Conservation (phyloP, 129 eudicot species). For the Centaurea solstitialis region DNA sequence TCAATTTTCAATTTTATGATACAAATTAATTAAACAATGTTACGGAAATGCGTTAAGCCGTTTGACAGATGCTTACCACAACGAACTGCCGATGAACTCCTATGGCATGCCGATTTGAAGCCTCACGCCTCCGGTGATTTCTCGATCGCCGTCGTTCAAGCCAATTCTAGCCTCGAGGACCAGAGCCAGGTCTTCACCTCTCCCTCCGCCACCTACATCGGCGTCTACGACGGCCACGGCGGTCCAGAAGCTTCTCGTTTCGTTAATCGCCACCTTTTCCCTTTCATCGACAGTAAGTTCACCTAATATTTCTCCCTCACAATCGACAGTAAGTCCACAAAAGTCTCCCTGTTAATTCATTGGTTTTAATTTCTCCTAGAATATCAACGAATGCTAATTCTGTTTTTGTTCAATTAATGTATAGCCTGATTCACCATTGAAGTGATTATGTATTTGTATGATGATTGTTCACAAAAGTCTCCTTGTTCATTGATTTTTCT, state of each 20-base stretch:
- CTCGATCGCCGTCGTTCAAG: constrained; percentile 88
- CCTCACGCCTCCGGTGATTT: constrained; percentile 74
- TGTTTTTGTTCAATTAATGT: too few species aligned
- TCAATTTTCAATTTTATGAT: background rate
- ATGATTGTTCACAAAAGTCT: background rate
- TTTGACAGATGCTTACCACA: constrained; percentile 47
- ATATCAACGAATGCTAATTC: too few species aligned
- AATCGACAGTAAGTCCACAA: background rate
- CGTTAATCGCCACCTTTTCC: constrained; percentile 63
- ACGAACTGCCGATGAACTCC: constrained; percentile 46
- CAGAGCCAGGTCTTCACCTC: constrained; percentile 66
- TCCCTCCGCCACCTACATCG: constrained; percentile 68
- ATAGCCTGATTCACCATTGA: too few species aligned
- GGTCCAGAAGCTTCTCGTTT: constrained; percentile 75
- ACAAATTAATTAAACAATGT: constrained; percentile 34
- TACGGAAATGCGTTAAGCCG: constrained; percentile 42
- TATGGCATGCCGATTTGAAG: constrained; percentile 67
- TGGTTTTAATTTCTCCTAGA: too few species aligned
- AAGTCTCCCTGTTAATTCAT: too few species aligned
- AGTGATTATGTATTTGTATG: too few species aligned
- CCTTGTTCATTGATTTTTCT: background rate
- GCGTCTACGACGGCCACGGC: constrained; percentile 80
- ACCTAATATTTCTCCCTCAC: background rate
- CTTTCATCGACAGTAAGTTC: constrained; percentile 51
- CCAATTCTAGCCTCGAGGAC: constrained; percentile 67